phyloP scores from a whole-genome alignment of 768 basidiomycete genomes.

The Artomyces pyxidatus region DNA sequence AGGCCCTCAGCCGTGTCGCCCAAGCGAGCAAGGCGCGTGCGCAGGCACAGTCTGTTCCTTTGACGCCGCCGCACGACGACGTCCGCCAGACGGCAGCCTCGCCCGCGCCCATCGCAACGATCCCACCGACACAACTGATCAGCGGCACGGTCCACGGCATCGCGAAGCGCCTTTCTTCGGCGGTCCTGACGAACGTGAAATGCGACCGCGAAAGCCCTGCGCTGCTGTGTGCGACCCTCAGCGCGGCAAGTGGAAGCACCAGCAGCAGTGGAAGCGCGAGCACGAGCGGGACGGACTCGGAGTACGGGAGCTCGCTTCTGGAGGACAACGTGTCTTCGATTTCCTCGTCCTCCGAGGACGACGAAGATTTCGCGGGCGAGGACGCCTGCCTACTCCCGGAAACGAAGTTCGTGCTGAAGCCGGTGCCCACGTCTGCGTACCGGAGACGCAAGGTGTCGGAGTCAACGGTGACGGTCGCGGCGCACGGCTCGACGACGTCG shows the following conservation, averaged over 20 bases:
- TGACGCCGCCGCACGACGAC: slow-evolving; percentile 33
- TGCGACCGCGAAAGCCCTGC: slow-evolving; percentile 1
- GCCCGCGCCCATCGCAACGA: slow-evolving; percentile 5
- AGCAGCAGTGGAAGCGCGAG: slow-evolving; percentile 10
- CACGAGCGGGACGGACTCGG: slow-evolving; percentile 10
- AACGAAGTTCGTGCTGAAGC: slow-evolving; percentile 34
- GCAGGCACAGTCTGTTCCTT: slow-evolving; percentile 33
- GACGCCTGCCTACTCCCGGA: slow-evolving; percentile 7
- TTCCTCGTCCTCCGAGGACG: slow-evolving; percentile 32
- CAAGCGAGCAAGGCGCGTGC: slow-evolving; percentile 48
- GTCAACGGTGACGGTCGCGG: slow-evolving; percentile 11
- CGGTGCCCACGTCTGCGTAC: slow-evolving; percentile 37
- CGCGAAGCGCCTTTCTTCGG: slow-evolving; percentile 46
- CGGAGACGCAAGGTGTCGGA: slow-evolving; percentile 15
- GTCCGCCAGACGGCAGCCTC: slow-evolving; percentile 16
- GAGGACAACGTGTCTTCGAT: slow-evolving; percentile 3
- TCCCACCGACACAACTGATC: slow-evolving; percentile 25
- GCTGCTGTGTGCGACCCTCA: neutral
- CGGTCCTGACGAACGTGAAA: slow-evolving; percentile 22
- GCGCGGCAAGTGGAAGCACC: neutral
- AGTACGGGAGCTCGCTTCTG: slow-evolving; percentile 8
- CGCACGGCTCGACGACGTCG: slow-evolving; percentile 9
- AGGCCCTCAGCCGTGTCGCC: slow-evolving; percentile 46
- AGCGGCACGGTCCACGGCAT: slow-evolving; percentile 52
- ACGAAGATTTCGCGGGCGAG: slow-evolving; percentile 22